Base-by-base conservation (phyloP, 2,329 filamentous ascomycete species). In the Cryphonectria carpinicola region DNA sequence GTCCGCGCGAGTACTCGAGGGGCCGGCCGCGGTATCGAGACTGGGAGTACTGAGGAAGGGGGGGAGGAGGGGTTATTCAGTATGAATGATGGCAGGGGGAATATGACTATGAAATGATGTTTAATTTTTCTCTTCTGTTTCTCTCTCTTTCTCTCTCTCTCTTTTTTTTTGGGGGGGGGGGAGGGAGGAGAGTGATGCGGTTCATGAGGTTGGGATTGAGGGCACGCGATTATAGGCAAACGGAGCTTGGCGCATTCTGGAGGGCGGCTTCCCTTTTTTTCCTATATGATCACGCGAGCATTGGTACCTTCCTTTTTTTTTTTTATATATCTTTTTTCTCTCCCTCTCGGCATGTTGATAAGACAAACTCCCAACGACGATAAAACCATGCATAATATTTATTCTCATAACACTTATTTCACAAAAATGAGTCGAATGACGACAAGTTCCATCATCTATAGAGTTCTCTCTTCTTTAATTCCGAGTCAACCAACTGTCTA, bases 11-110 rank as follows among this genome's bases (percentile, higher is more conserved):
- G 41, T 43, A n/a, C n/a, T 43, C 37, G 46, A 63, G 71, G 43
- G 71, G 71, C 35, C 71, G 71, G 37, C 62, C 39, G 25, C 43
- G 65, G n/a, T 66, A 68, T 22, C 71, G 68, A 32, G 68, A 72
- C n/a, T 70, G 66, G 54, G 65, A 68, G 25, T 54, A 66, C 28
- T 66, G 39, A 37, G 13, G 25, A 17, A 22, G 25, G 35, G n/a
- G 13, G 10, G 28, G 28, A 2, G 28, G 28, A 28, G 28, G 28
- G 28, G 28, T 28, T 28, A 28, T 54, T 35, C 32, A 25, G 25
- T 22, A n/a, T n/a, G 19, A 49, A 10, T n/a, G 22, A n/a, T 49
- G 46, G 22, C 46, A n/a, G 46, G 7, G 19, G 6, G 14, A n/a
- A 49, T n/a, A 10, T n/a, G 46, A 49, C 10, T 2, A 49, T 6